Evolutionary conservation across 2,329 filamentous ascomycete genomes (phyloP).

Genomic region (Alternaria panax): DNA sequence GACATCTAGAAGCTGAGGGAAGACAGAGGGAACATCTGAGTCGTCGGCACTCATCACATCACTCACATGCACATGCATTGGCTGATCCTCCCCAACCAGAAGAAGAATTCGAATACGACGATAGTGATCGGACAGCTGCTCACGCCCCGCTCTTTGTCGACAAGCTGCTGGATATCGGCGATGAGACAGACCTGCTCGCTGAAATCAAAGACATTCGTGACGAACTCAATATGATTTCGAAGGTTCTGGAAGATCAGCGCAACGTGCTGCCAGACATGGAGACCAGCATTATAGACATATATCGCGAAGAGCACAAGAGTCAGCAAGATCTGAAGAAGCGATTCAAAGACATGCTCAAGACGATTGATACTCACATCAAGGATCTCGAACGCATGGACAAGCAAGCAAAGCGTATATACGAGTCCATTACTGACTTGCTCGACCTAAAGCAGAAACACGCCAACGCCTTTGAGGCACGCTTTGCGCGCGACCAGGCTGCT

Average conservation of each 20-base stretch:
- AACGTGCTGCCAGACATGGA: constrained; percentile 59
- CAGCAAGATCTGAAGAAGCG: constrained; percentile 62
- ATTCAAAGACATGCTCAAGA: constrained; percentile 64
- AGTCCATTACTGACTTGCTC: constrained; percentile 67
- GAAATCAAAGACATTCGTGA: constrained; percentile 74
- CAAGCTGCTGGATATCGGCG: constrained; percentile 65
- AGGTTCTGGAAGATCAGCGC: constrained; percentile 60
- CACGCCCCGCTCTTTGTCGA: constrained; percentile 59
- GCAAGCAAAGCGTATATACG: constrained; percentile 67
- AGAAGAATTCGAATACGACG: constrained; percentile 44
- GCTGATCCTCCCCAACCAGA: constrained; percentile 33
- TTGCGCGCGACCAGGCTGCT: constrained; percentile 66
- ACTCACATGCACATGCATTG: constrained; percentile 40
- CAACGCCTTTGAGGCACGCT: constrained; percentile 71
- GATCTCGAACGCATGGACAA: constrained; percentile 71
- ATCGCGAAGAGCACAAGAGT: constrained; percentile 44
- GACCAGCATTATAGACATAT: constrained; percentile 51
- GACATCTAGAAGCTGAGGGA: constrained; percentile 46
- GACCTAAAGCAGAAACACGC: constrained; percentile 75
- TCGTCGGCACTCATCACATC: constrained; percentile 35
- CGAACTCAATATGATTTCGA: constrained; percentile 69
- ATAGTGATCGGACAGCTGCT: constrained; percentile 26
- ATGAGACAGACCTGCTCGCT: constrained; percentile 66
- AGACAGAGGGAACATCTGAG: constrained; percentile 43
- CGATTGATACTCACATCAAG: constrained; percentile 64